These are phyloP conservation scores for Phytomonas francai DNA, from an alignment of 208 protist genomes.

Conservation along the genomic window DNA sequence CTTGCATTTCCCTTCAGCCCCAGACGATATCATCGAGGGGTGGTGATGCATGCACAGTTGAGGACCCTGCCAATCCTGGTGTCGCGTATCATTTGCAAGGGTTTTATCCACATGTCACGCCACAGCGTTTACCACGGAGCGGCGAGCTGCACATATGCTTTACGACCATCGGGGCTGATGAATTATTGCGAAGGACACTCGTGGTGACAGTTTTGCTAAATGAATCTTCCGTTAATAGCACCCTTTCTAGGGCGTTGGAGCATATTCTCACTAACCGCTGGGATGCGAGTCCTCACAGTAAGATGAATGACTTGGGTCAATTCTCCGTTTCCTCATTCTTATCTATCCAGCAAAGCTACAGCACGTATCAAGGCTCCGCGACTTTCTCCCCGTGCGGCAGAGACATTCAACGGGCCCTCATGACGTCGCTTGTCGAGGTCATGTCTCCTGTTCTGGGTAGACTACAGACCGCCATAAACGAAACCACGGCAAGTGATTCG, in stretches of 20 bases:
- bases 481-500: conserved; percentile 39
- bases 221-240: conserved; percentile 46
- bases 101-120: conserved; percentile 55
- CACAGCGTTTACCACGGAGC: conserved; percentile 54
- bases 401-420: conserved; percentile 65
- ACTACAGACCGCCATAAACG: conserved; percentile 37
- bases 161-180: conserved; percentile 4
- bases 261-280: conserved; percentile 58
- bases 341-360: conserved; percentile 44
- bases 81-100: conserved; percentile 41
- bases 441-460: conserved; percentile 34
- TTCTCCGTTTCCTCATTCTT: conserved; percentile 38
- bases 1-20: conserved; percentile 31
- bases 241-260: conserved; percentile 40
- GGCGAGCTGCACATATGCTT: conserved; percentile 65
- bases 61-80: conserved; percentile 32
- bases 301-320: conserved; percentile 55
- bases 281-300: conserved; percentile 40
- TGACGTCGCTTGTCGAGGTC: conserved; percentile 68
- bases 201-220: conserved; percentile 54
- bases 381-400: conserved; percentile 72
- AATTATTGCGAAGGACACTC: conserved; percentile 23
- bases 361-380: conserved; percentile 69
- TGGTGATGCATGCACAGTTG: conserved; percentile 38
- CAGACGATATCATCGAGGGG: conserved; percentile 19